Base-by-base conservation (phyloP, 148 eudicot species). In the Camellia sinensis region DNA sequence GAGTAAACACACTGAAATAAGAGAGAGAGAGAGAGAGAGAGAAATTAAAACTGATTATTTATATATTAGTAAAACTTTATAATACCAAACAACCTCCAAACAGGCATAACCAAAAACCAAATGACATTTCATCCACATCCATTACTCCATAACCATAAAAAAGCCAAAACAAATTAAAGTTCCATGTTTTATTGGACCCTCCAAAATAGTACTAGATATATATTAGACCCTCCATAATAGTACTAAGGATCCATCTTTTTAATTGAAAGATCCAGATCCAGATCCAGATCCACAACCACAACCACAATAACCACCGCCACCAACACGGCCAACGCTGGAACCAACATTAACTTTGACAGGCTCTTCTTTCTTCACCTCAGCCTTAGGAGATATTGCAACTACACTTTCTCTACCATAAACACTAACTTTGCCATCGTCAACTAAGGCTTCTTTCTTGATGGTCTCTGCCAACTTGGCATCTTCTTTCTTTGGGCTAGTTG, bases 1-100 rank as follows among this genome's bases (percentile, higher is more conserved):
- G 12, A 1, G 37, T 29, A 1, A 29, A 10, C 13, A 10, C 17
- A 57, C 61, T 11, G 61, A 57, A 12, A 3, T 6, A 2, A 10
- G 61, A 57, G 61, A 57, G 61, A 57, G 61, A 57, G 61, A 57
- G 61, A 56, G 60, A 56, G 60, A 57, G 61, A 57, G 61, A 56
- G 60, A 14, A 3, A 57, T 9, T 57, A 57, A 14, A 57, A 57
- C 61, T 57, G 61, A 7, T 7, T 10, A 57, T 0, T 57, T 57
- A 57, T 11, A 57, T 57, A 10, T 57, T 3, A 57, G 13, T 57
- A 57, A 9, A 9, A 14, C 60, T 56, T 1, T 56, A 62, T 18
- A 18, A 5, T 18, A 17, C 2, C 8, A 17, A 17, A 19, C 29
- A 62, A 62, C 4, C 2, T 3, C 67, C 21, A 63, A 63, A 63